Evolutionary conservation across 2,329 filamentous ascomycete species (phyloP).

Genomic region (Sphaerostilbella broomeana): DNA sequence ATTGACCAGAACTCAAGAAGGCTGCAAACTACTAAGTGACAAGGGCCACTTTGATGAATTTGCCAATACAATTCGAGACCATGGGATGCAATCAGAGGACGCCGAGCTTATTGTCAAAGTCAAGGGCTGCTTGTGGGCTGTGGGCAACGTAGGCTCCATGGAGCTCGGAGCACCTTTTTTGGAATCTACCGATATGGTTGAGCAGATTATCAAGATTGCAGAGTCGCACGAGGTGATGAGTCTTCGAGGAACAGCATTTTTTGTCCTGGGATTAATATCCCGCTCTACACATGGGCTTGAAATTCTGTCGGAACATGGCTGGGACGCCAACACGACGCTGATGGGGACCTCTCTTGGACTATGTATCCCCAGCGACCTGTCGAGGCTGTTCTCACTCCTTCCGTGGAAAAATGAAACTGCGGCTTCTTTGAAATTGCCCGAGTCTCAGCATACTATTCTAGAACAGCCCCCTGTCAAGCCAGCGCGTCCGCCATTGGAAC

Average conservation of each 20-base stretch:
- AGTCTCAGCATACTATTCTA: conserved; percentile 47
- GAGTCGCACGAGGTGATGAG: conserved; percentile 86
- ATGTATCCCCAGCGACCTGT: conserved; percentile 74
- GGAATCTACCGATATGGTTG: conserved; percentile 81
- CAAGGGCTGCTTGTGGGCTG: conserved; percentile 94
- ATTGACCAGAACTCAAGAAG: conserved; percentile 84
- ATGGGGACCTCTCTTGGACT: conserved; percentile 80
- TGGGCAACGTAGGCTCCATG: conserved; percentile 97
- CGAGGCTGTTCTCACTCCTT: conserved; percentile 66
- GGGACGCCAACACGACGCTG: conserved; percentile 84
- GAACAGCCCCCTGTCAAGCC: conserved; percentile 37
- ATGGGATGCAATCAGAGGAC: conserved; percentile 79
- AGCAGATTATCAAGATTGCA: conserved; percentile 80
- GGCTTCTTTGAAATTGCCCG: conserved; percentile 40
- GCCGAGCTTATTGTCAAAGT: conserved; percentile 82
- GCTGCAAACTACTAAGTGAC: conserved; percentile 79
- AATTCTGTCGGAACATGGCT: conserved; percentile 81
- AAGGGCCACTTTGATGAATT: conserved; percentile 98
- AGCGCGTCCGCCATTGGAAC: conserved; percentile 37
- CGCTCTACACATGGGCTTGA: conserved; percentile 87
- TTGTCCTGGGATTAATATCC: conserved; percentile 87
- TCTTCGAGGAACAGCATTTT: conserved; percentile 90
- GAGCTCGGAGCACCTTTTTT: conserved; percentile 92
- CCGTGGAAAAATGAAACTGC: conserved; percentile 51
- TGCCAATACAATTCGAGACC: conserved; percentile 77